These are phyloP conservation scores for Citrus cavaleriei DNA, from an alignment of 345 rosid species.

Conservation along the genomic window DNA sequence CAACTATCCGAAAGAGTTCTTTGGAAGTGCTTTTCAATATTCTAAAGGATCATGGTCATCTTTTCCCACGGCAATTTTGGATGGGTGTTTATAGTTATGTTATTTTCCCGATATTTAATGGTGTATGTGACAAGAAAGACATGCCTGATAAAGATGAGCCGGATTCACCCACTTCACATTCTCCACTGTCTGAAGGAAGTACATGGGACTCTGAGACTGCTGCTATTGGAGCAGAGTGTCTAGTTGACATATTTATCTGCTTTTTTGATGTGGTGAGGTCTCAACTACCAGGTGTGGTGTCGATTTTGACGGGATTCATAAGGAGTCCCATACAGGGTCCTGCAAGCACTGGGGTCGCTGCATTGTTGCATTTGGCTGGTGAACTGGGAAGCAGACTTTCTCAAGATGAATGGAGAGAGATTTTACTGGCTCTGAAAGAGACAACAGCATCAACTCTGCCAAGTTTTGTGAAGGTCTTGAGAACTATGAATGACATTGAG, in stretches of 20 bases:
- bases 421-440: conserved; percentile 65
- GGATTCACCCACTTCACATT: conserved; percentile 33
- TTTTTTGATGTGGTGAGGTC: conserved; percentile 57
- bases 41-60: conserved; percentile 93
- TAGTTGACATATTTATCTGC: conserved; percentile 66
- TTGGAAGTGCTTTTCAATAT: conserved; percentile 92
- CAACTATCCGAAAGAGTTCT: conserved; percentile 79
- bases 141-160: conserved; percentile 35
- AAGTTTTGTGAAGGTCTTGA: conserved; percentile 65
- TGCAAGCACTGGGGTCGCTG: conserved; percentile 73
- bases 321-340: conserved; percentile 76
- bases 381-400: conserved; percentile 57
- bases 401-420: conserved; percentile 69
- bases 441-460: conserved; percentile 61
- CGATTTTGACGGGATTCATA: conserved; percentile 61
- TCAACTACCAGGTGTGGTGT: conserved; percentile 61
- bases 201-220: conserved; percentile 82
- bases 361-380: conserved; percentile 55
- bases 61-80: conserved; percentile 81
- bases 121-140: conserved; percentile 42
- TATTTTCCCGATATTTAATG: conserved; percentile 61
- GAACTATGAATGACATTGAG: conserved; percentile 60
- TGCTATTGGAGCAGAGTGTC: conserved; percentile 61
- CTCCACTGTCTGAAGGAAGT: conserved; percentile 44
- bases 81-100: conserved; percentile 51